A percentile compares a stretch with the other conserved stretches of the same genome.
Conservation (phyloP, 306 rosid genomes). For the Parietaria judaica region DNA sequence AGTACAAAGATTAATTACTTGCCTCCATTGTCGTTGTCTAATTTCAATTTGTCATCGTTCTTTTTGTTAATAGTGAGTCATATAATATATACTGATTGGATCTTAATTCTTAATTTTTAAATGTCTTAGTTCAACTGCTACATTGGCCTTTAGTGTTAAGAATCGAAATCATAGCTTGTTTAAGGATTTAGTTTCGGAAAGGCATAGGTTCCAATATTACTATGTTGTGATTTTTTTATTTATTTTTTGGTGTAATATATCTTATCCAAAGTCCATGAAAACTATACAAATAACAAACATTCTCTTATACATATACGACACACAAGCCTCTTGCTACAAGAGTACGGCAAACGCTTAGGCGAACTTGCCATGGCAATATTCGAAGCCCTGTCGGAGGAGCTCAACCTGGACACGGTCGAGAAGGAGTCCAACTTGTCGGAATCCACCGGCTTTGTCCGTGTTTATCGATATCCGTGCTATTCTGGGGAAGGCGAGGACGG, state of each 20-base stretch:
- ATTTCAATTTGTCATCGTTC: too few species aligned
- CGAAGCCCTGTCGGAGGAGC: constrained; percentile 35
- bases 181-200: too few species aligned
- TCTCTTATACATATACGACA: background rate
- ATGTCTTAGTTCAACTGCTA: background rate
- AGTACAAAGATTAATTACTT: too few species aligned
- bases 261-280: background rate
- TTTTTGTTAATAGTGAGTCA: too few species aligned
- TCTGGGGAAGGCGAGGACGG: background rate
- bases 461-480: constrained; percentile 50
- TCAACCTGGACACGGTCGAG: constrained; percentile 22
- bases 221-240: too few species aligned
- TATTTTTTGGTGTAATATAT: too few species aligned
- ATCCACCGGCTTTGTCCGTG: constrained; percentile 44
- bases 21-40: too few species aligned
- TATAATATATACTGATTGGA: too few species aligned
- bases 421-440: constrained; percentile 27
- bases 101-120: too few species aligned
- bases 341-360: constrained; percentile 41
- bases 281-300: too few species aligned
- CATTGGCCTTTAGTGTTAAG: background rate
- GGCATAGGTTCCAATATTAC: too few species aligned
- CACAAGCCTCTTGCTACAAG: constrained; percentile 38
- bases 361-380: constrained; percentile 37
- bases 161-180: background rate